Evolutionary conservation across 208 protist species (phyloP).

Genomic region (Histomonas meleagridis): DNA sequence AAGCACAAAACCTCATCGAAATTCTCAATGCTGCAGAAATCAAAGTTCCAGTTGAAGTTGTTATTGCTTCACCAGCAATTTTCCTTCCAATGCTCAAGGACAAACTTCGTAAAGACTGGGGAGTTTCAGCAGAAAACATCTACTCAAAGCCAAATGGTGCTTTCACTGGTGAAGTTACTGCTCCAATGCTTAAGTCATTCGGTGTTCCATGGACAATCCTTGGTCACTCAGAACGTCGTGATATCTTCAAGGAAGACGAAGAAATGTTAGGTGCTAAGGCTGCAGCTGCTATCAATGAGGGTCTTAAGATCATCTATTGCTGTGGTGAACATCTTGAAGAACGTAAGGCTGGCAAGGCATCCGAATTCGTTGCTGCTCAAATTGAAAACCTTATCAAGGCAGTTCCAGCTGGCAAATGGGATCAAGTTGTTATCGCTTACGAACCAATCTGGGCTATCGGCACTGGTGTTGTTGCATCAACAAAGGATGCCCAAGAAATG

Average conservation of each 20-base stretch:
- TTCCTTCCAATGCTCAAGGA: slow-evolving; percentile 29
- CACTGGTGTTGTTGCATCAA: slow-evolving; percentile 43
- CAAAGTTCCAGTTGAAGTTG: slow-evolving; percentile 37
- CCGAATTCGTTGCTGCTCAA: slow-evolving; percentile 41
- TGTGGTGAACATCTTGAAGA: slow-evolving; percentile 43
- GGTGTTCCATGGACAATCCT: slow-evolving; percentile 44
- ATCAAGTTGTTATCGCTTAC: slow-evolving; percentile 48
- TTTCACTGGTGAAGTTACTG: slow-evolving; percentile 51
- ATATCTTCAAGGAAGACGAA: slow-evolving; percentile 43
- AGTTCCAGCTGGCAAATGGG: slow-evolving; percentile 34
- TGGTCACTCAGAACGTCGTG: slow-evolving; percentile 47
- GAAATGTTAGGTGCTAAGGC: slow-evolving; percentile 40
- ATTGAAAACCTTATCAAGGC: slow-evolving; percentile 37
- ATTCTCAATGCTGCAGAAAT: background rate
- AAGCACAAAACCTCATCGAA: slow-evolving; percentile 29
- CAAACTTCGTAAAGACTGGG: slow-evolving; percentile 9
- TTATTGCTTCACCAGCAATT: slow-evolving; percentile 17
- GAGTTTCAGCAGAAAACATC: slow-evolving; percentile 34
- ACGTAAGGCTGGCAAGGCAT: slow-evolving; percentile 38
- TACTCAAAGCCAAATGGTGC: slow-evolving; percentile 44
- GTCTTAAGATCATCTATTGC: slow-evolving; percentile 41
- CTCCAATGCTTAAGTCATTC: slow-evolving; percentile 40
- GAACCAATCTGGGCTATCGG: slow-evolving; percentile 52
- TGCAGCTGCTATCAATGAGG: background rate
- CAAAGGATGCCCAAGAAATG: slow-evolving; percentile 42